These are phyloP conservation scores for Didymella keratinophila DNA, from an alignment of 2,329 filamentous ascomycete genomes.

Conservation along the genomic window DNA sequence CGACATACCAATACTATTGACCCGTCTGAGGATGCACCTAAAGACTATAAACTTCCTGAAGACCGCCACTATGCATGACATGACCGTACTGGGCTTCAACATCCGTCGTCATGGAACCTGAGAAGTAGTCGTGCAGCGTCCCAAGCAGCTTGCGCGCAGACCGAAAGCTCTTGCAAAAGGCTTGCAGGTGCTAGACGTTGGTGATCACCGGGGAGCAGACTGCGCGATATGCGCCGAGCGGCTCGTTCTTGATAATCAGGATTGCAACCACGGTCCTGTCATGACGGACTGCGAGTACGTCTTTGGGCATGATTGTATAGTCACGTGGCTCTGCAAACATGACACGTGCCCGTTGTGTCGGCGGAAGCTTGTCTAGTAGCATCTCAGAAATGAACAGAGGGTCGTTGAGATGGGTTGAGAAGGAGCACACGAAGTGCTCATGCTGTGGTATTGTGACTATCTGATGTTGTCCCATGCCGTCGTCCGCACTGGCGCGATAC, in stretches of 20 bases:
- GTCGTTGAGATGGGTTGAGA: not conserved
- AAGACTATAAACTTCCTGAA: no score
- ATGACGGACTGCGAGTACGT: not conserved
- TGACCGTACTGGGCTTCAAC: no score
- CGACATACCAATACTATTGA: no score
- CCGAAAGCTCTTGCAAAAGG: not conserved
- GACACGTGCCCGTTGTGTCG: not conserved
- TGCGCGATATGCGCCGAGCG: not conserved
- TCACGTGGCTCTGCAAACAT: not conserved
- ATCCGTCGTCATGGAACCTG: not conserved
- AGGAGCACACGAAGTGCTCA: conserved; percentile 4
- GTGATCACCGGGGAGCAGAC: not conserved
- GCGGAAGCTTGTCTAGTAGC: not conserved
- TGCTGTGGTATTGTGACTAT: conserved; percentile 9
- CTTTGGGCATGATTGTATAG: not conserved
- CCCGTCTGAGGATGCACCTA: no score
- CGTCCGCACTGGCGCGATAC: conserved; percentile 23
- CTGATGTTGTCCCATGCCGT: conserved; percentile 14
- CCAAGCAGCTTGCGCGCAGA: not conserved
- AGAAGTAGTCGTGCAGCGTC: not conserved
- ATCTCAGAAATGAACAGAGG: not conserved
- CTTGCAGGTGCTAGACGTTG: not conserved
- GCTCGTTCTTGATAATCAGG: not conserved
- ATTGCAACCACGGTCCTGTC: not conserved
- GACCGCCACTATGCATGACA: no score